Evolutionary conservation across 1,139 yeast genomes (phyloP), one percentile per base, ranked within the genome.

Genomic region (Casaregolazyma lundiana): DNA sequence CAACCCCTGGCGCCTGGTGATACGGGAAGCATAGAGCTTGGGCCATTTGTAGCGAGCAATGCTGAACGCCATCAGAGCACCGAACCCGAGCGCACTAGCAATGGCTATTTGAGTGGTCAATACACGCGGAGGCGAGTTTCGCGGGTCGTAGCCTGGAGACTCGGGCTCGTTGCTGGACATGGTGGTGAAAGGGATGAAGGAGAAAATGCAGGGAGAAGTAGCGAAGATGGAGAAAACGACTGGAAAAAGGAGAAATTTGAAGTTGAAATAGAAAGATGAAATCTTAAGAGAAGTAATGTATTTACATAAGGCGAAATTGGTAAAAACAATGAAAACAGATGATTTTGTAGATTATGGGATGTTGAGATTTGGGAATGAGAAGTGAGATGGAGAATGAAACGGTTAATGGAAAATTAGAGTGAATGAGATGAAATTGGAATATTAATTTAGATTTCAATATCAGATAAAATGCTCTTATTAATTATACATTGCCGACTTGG

Each of bases 11-110:
- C 29, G 38, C 63, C 59, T 47, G 64, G 48, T 71, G 62, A 43
- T 68, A 38, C 84, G 64, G 11, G 82, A 76, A 1, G 86, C 87
- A 56, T 86, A 87, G 18, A 87, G 71, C 59, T 78, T 78, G 15
- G 90, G 89, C 72, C 86, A 81, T 50, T 76, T 73, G 42, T 75
- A 73, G 38, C 94, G 68, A 37, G 86, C 68, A 1, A 83, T 50
- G 36, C 89, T 80, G 60, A 87, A 87, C 1, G 79, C 63, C 2
- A 81, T 51, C 48, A 85, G 73, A 1, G 95, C 89, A 29, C 76
- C 66, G 4, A 77, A 51, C 0, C 96, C 96, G 15, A 86, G 61
- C 0, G 77, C 61, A 2, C 73, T 58, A 1, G 95, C 90, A 41
- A 87, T 74, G 6, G 73, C 69, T 6, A 62, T 47, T 49, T 62